Base-by-base conservation (phyloP, 768 basidiomycete genomes). In the Podaxis sp. region DNA sequence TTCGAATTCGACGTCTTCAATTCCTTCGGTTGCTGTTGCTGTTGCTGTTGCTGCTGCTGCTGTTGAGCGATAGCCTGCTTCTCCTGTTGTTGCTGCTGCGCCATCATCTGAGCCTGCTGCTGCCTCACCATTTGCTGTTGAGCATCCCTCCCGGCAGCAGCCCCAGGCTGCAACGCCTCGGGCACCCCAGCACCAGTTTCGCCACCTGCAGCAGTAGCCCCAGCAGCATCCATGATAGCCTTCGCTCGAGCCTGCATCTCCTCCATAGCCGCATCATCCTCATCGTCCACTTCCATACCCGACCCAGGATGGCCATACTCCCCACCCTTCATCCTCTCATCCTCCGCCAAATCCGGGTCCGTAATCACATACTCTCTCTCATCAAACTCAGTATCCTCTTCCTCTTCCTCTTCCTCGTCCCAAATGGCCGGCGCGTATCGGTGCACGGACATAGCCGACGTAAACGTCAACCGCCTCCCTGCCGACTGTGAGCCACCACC, bases 341-440 rank as follows among this genome's bases (percentile, higher is more conserved):
- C 73, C 69, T 85, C 83, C 37, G 76, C 79, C n/a, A 90, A 74
- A 16, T 82, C 85, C 1, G 77, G 71, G 58, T 91, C 90, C 69
- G 88, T 86, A 47, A 86, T 87, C 61, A 87, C 82, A 63, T 89
- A 90, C 3, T 79, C 83, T 11, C 85, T 87, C 35, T 83, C 82
- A 57, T 87, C 85, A 81, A 86, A 90, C 56, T 86, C 87, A 3
- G 77, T 78, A 28, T 83, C 82, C 32, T 87, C 82, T 9, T 84
- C 81, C n/a, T 87, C 87, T 47, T 83, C 77, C 47, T 90, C 88
- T 1, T 89, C 90, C 25, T 93, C 90, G 53, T 82, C 83, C 89
- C 89, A 93, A 16, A 93, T 86, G 0, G 90, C 87, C 1, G 91
- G 91, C 0, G 89, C 87, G 67, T 93, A 94, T 21, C 89, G 82